Evolutionary conservation across 352 stramenopile genomes (phyloP).

Genomic region (Pythium sp.): DNA sequence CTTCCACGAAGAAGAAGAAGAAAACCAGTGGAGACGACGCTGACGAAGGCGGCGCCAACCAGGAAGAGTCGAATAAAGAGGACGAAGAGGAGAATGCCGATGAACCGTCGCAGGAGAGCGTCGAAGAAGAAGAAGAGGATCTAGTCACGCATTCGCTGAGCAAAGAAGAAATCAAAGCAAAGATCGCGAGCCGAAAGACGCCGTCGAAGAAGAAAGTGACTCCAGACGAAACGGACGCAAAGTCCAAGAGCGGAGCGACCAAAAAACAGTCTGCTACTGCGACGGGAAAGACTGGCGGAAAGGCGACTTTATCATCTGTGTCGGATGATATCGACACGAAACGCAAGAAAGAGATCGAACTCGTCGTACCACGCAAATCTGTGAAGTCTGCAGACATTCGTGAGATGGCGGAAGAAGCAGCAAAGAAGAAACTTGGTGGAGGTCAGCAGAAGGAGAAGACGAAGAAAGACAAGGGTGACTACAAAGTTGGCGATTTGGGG

Average conservation of each 20-base stretch:
- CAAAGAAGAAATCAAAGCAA: slow-evolving; percentile 79
- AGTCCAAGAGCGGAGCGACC: slow-evolving; percentile 15
- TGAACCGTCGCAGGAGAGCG: slow-evolving; percentile 15
- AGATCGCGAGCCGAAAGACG: slow-evolving; percentile 65
- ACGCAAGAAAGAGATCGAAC: slow-evolving; percentile 78
- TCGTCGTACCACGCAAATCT: slow-evolving; percentile 71
- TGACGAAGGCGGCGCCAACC: slow-evolving; percentile 16
- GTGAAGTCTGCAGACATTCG: slow-evolving; percentile 76
- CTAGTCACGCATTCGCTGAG: slow-evolving; percentile 33
- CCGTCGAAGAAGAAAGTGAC: slow-evolving; percentile 58
- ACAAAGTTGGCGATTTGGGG: slow-evolving; percentile 60
- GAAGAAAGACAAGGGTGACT: slow-evolving; percentile 63
- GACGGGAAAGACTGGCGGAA: slow-evolving; percentile 26
- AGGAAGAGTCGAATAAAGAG: slow-evolving; percentile 13
- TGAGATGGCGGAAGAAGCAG: slow-evolving; percentile 67
- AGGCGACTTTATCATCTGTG: slow-evolving; percentile 19
- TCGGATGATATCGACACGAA: slow-evolving; percentile 60
- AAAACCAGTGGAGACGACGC: neutral
- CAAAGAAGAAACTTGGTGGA: slow-evolving; percentile 46
- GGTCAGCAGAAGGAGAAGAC: slow-evolving; percentile 33
- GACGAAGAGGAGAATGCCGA: slow-evolving; percentile 10
- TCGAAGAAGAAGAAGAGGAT: slow-evolving; percentile 45
- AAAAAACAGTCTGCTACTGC: slow-evolving; percentile 40
- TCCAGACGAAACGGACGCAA: slow-evolving; percentile 24
- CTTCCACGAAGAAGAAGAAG: slow-evolving; percentile 26